A percentile compares a stretch with the other conserved stretches of the same genome.
Evolutionary conservation across 805 yeast genomes (phyloP).

Genomic region (Debaryomyces maramus): DNA sequence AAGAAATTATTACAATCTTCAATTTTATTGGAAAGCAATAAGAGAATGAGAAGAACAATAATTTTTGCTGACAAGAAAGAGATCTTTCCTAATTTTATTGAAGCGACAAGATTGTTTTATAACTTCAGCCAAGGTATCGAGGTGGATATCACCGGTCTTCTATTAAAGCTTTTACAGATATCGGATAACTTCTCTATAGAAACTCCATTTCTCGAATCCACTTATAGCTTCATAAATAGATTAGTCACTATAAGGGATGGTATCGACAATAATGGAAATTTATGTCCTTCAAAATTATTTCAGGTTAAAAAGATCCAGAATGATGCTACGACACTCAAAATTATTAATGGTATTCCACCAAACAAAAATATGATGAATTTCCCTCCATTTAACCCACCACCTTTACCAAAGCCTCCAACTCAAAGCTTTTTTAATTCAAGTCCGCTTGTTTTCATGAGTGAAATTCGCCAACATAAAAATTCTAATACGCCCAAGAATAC

Average conservation of each 20-base stretch:
- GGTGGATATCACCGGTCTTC: slow-evolving; percentile 4
- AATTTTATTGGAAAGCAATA: slow-evolving; percentile 13
- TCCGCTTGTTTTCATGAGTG: slow-evolving; percentile 10
- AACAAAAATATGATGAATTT: slow-evolving; percentile 25
- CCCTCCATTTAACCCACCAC: slow-evolving; percentile 24
- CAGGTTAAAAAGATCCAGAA: slow-evolving; percentile 11
- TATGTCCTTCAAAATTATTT: slow-evolving; percentile 14
- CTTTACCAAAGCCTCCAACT: slow-evolving; percentile 16
- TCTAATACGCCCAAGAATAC: neutral
- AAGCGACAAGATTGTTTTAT: slow-evolving; percentile 11
- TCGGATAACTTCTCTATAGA: slow-evolving; percentile 6
- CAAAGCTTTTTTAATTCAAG: slow-evolving; percentile 2
- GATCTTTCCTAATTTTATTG: slow-evolving; percentile 12
- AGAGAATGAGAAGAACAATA: slow-evolving; percentile 4
- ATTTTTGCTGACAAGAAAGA: slow-evolving; percentile 1
- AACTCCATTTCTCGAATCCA: slow-evolving; percentile 15
- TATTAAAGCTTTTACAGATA: slow-evolving; percentile 7
- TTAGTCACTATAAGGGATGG: slow-evolving; percentile 12
- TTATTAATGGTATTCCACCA: slow-evolving; percentile 19
- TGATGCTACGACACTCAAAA: slow-evolving; percentile 10
- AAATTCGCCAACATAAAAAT: slow-evolving; percentile 2
- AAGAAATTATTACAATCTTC: slow-evolving; percentile 12
- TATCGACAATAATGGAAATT: slow-evolving; percentile 4
- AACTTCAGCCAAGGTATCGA: slow-evolving; percentile 15
- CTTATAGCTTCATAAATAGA: slow-evolving; percentile 11